Base-by-base conservation (phyloP, 306 rosid genomes). In the Sechiopsis laciniata region DNA sequence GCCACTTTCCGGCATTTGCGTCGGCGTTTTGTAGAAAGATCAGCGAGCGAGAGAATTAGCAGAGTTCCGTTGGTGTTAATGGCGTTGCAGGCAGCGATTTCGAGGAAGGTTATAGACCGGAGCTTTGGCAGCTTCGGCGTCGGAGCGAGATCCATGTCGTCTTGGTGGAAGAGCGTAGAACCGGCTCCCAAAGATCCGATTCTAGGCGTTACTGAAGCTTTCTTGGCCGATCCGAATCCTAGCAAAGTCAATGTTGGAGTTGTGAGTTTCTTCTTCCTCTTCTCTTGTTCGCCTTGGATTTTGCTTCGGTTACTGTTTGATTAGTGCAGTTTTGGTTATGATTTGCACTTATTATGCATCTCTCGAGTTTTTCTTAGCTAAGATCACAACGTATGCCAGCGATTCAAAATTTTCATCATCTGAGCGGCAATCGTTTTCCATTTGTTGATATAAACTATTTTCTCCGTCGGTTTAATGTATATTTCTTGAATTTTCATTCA, bases 161-260 rank as follows among this genome's bases (percentile, higher is more conserved):
- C 97, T 11, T 94, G 94, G 96, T 94, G 93, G 90, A 76, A 83
- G 71, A 80, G 54, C 75, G 88, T 94, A 29, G 87, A 94, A 20
- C 97, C 86, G 0, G 96, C 98, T 57, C 87, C 98, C 3, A 94
- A 90, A 85, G 98, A 94, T 74, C 98, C 98, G 6, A 94, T 94
- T 80, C 98, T 94, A 78, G 96, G 98, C n/a, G 98, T 90, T 53
- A 94, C 97, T 32, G 98, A 94, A 78, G 98, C 98, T 71, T 94
- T 78, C 74, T 87, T 94, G 54, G 94, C 97, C 22, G 98, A 94
- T 90, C 92, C 90, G 42, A 86, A 87, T 78, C 96, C 97, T 0
- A 79, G 80, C 55, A 94, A 94, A 84, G 94, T 94, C 77, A 94
- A 94, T 73, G 92, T 94, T 45, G 98, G 97, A 86, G 98, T 94